These are phyloP conservation scores for Mollisiaceae sp. DNA, from an alignment of 2,329 filamentous ascomycete species.

Conservation along the genomic window DNA sequence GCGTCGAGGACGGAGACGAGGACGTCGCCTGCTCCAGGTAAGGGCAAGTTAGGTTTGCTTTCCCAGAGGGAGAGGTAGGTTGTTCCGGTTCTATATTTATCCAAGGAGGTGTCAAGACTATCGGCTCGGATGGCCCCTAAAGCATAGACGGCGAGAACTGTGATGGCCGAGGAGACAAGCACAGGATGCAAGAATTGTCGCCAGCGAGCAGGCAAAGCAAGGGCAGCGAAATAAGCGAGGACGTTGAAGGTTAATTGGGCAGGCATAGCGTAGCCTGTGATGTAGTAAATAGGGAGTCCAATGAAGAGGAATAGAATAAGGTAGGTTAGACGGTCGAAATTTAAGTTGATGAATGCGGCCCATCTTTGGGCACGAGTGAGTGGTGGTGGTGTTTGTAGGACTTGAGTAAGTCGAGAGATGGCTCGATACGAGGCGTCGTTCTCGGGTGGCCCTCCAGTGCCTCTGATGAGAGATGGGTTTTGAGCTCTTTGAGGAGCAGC, in stretches of 20 bases:
- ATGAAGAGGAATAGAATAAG: conserved; percentile 52
- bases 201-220: conserved; percentile 54
- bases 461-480: conserved; percentile 39
- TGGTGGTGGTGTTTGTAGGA: conserved; percentile 49
- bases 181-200: conserved; percentile 62
- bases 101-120: conserved; percentile 48
- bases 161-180: conserved; percentile 58
- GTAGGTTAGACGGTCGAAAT: conserved; percentile 55
- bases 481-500: conserved; percentile 35
- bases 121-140: conserved; percentile 53
- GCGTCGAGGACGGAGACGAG: conserved; percentile 61
- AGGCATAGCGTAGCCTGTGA: conserved; percentile 55
- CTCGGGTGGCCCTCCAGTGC: conserved; percentile 39
- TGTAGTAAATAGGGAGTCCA: conserved; percentile 61
- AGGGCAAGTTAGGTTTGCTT: conserved; percentile 37
- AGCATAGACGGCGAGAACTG: conserved; percentile 58
- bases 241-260: conserved; percentile 53
- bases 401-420: conserved; percentile 20
- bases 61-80: conserved; percentile 60
- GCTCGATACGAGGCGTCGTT: conserved; percentile 18
- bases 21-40: conserved; percentile 62
- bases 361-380: conserved; percentile 55
- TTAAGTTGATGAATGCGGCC: conserved; percentile 52
- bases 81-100: conserved; percentile 56
- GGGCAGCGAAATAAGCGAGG: conserved; percentile 56